Evolutionary conservation across 2,329 filamentous ascomycete genomes (phyloP).

Genomic region (Colletotrichum spaethianum): DNA sequence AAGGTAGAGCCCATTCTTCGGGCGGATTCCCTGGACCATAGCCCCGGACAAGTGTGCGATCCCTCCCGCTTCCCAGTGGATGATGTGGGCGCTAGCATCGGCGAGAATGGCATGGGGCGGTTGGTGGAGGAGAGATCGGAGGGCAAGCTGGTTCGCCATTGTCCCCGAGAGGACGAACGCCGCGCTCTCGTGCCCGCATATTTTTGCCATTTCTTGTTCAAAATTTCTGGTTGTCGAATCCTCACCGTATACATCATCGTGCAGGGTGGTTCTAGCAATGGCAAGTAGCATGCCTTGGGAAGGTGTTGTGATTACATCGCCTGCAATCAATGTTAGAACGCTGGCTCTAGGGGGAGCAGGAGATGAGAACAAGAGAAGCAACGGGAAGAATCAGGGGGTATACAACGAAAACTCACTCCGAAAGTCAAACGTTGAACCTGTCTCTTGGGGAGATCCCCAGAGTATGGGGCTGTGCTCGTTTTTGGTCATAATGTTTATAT

Average conservation of each 20-base stretch:
- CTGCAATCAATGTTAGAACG: constrained; percentile 50
- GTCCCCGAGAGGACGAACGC: constrained; percentile 84
- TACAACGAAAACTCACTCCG: constrained; percentile 25
- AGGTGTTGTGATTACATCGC: constrained; percentile 79
- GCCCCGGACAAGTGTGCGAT: constrained; percentile 77
- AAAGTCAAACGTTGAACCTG: constrained; percentile 40
- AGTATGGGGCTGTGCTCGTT: constrained; percentile 32
- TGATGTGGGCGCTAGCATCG: constrained; percentile 78
- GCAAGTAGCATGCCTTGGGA: constrained; percentile 79
- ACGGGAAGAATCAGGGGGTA: not conserved
- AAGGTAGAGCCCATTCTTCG: constrained; percentile 55
- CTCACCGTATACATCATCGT: constrained; percentile 84
- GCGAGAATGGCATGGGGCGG: constrained; percentile 81
- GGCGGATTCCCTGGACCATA: constrained; percentile 63
- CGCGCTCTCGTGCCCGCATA: constrained; percentile 71
- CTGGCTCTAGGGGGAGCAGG: not conserved
- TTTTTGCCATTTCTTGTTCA: constrained; percentile 75
- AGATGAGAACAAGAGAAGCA: not conserved
- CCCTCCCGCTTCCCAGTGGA: constrained; percentile 69
- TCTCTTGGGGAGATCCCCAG: constrained; percentile 30
- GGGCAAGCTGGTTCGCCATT: constrained; percentile 85
- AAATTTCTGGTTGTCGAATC: constrained; percentile 79
- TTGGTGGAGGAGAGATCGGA: constrained; percentile 78
- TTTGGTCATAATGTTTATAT: not conserved
- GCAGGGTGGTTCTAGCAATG: constrained; percentile 76